These are phyloP conservation scores for Coemansia sp. DNA, from an alignment of 192 early-diverging fungal species.

Conservation along the genomic window DNA sequence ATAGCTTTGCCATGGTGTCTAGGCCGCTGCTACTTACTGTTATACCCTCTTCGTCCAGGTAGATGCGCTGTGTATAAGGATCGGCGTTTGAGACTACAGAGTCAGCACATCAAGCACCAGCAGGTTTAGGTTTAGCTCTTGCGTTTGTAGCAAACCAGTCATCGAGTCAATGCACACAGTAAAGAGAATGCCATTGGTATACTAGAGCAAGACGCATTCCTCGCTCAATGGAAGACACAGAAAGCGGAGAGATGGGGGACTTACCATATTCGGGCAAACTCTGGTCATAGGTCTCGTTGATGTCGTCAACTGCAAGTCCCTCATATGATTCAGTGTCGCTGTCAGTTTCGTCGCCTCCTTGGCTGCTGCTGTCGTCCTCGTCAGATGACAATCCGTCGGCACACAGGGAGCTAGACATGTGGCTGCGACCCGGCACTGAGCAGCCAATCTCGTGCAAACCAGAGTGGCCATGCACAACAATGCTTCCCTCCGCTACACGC, in stretches of 20 bases:
- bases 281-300: conserved; percentile 55
- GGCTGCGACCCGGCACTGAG: conserved; percentile 13
- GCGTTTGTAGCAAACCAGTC: not conserved
- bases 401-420: conserved; percentile 31
- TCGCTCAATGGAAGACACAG: not conserved
- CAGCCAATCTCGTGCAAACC: conserved; percentile 13
- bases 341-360: conserved; percentile 27
- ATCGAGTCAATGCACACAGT: not conserved
- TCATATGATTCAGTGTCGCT: conserved; percentile 49
- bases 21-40: conserved; percentile 27
- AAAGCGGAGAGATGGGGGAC: not conserved
- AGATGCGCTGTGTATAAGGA: conserved; percentile 51
- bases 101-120: not conserved
- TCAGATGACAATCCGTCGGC: conserved; percentile 18
- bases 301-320: conserved; percentile 50
- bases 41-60: conserved; percentile 72
- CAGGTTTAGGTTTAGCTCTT: not conserved
- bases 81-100: conserved; percentile 37
- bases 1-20: not conserved
- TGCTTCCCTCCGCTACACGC: conserved; percentile 2
- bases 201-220: not conserved
- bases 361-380: conserved; percentile 19
- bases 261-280: conserved; percentile 47
- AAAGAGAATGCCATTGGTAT: not conserved
- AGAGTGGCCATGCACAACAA: conserved; percentile 5